Conservation (phyloP, 2,329 filamentous ascomycete species). For the Aureobasidium melanogenum region DNA sequence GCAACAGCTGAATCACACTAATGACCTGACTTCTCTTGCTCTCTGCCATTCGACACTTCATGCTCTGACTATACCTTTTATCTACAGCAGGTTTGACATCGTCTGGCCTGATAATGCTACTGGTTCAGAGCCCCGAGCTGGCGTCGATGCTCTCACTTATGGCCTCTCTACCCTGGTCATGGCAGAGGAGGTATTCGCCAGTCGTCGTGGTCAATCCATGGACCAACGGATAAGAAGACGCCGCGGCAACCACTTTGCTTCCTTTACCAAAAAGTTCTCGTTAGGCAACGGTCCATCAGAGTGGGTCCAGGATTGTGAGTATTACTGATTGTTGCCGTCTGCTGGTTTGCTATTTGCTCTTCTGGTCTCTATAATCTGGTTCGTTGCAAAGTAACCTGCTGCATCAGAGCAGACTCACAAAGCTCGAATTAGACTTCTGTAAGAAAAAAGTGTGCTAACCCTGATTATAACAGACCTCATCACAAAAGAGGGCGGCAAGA, state of each 20-base stretch:
- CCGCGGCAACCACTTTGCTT: constrained; percentile 65
- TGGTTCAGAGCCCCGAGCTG: constrained; percentile 56
- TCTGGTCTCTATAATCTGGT: not conserved
- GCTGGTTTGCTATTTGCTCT: not conserved
- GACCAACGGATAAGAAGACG: constrained; percentile 29
- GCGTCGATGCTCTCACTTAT: constrained; percentile 75
- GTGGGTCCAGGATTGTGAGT: constrained; percentile 58
- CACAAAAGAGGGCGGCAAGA: constrained; percentile 74
- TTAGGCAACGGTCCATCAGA: constrained; percentile 71
- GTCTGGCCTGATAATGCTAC: constrained; percentile 71
- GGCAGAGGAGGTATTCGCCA: constrained; percentile 53
- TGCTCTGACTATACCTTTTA: constrained; percentile 63
- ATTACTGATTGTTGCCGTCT: not conserved
- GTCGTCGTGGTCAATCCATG: constrained; percentile 17
- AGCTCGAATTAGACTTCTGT: not conserved
- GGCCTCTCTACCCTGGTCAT: constrained; percentile 72
- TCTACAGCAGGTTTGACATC: constrained; percentile 80
- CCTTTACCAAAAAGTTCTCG: constrained; percentile 73
- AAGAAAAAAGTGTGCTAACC: not conserved
- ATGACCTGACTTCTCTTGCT: constrained; percentile 70
- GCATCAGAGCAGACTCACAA: not conserved
- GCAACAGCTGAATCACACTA: constrained; percentile 64
- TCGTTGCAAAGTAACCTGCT: no score
- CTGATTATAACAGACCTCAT: constrained; percentile 51
- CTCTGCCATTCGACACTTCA: constrained; percentile 72